A percentile compares a stretch with the other conserved stretches of the same genome.
Evolutionary conservation across 2,329 filamentous ascomycete species (phyloP).

Genomic region (Talaromyces amestolkiae): DNA sequence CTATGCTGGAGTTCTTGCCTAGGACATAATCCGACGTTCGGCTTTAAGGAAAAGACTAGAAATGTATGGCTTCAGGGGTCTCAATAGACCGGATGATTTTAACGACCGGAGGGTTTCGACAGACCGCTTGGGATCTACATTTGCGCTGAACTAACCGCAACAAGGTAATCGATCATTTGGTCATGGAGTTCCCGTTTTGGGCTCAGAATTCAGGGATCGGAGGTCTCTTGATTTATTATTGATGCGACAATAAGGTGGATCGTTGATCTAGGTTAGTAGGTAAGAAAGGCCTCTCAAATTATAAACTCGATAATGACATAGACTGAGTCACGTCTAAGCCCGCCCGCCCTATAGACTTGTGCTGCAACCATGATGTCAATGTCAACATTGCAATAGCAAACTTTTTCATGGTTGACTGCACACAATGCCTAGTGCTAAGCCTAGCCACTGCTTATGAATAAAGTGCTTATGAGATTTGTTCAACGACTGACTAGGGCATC

Average conservation of each 20-base stretch:
- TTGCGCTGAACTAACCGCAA: not conserved
- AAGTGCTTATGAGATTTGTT: not conserved
- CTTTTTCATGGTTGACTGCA: too few species aligned
- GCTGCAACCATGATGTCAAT: too few species aligned
- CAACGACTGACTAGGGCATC: not conserved
- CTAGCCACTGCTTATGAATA: not conserved
- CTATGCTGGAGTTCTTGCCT: too few species aligned
- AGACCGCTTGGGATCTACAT: not conserved
- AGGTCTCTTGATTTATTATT: not conserved
- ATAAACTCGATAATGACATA: not conserved
- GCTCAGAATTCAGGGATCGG: not conserved
- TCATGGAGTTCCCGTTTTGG: not conserved
- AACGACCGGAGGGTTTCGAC: not conserved
- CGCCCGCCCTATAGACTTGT: too few species aligned
- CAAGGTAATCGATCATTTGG: too few species aligned
- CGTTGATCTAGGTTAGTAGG: not conserved
- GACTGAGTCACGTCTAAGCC: not conserved
- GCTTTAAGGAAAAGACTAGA: too few species aligned
- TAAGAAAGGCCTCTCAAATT: not conserved
- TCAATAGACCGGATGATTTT: too few species aligned
- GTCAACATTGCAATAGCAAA: too few species aligned
- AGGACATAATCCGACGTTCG: too few species aligned
- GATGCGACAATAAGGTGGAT: not conserved
- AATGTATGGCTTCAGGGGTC: too few species aligned
- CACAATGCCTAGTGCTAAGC: not conserved